Conservation (phyloP, 2,329 filamentous ascomycete genomes). For the Cercospora sp. region DNA sequence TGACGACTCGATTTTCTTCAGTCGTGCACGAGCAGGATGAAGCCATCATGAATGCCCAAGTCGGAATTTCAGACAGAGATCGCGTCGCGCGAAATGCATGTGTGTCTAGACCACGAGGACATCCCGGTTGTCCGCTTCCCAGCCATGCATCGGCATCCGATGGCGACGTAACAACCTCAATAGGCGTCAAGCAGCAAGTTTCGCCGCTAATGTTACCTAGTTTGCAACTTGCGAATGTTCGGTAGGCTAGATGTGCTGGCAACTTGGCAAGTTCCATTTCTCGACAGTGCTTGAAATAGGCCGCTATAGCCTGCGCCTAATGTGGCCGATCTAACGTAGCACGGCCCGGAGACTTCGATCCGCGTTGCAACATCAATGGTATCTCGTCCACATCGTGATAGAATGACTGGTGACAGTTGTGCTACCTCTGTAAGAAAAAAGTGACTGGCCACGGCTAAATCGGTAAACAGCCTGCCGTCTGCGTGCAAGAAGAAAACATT, state of each 20-base stretch:
- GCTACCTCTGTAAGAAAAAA: background rate
- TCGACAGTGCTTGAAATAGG: background rate
- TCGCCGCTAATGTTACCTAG: background rate
- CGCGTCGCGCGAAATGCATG: background rate
- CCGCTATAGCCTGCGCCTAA: background rate
- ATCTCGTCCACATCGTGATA: background rate
- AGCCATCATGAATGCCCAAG: background rate
- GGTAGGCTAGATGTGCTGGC: background rate
- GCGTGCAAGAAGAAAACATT: background rate
- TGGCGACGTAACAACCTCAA: background rate
- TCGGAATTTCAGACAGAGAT: background rate
- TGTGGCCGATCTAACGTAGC: background rate
- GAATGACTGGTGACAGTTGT: background rate
- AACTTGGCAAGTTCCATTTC: background rate
- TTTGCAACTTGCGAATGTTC: background rate
- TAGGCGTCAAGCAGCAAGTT: background rate
- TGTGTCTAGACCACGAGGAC: background rate
- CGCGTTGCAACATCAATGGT: background rate
- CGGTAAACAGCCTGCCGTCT: background rate
- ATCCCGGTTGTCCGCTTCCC: background rate
- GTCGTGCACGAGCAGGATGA: background rate
- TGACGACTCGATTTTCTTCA: too few species aligned
- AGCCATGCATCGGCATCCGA: background rate
- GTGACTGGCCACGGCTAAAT: background rate
- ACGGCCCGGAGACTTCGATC: background rate